Base-by-base conservation (phyloP, 2,329 filamentous ascomycete genomes). In the Phialophora macrospora region DNA sequence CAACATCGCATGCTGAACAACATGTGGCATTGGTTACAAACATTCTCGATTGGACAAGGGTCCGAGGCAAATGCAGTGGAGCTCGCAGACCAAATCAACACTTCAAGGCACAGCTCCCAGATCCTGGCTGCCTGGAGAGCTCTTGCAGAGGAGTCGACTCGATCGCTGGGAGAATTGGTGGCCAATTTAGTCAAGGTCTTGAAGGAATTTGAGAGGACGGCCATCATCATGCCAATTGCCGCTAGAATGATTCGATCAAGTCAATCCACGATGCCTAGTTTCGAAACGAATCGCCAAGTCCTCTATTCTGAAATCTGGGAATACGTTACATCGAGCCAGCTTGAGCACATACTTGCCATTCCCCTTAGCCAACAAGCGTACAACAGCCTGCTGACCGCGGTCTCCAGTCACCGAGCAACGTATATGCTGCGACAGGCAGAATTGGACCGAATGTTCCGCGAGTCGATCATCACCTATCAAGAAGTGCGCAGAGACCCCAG, bases 231-330 rank as follows among this genome's bases (percentile, higher is more conserved):
- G 52, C 26, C 52, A 17, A 55, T 55, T 55, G 52, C 52, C 3
- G 12, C 52, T 7, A 14, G 30, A 1, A 30, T 55, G n/a, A 20
- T 4, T 28, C n/a, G 8, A 26, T 44, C 0, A 6, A 20, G 14
- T 30, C 55, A 46, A 5, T 26, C 22, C 14, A 17, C 30, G 1
- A 24, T 17, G 11, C 20, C n/a, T 3, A n/a, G 14, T 46, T n/a
- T 8, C 38, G 38, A 44, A 44, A 44, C 14, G 5, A n/a, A 44
- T 8, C 14, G 38, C 38, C 8, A 17, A 57, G 11, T 57, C n/a
- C 55, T 20, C 7, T 57, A 57, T 14, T 57, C 32, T 12, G 32
- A 44, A 17, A 26, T 44, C 24, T 57, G 32, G 32, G 55, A 57
- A 17, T 44, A 44, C 14, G n/a, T 26, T 22, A 26, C 14, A 20